Evolutionary conservation across 805 yeast genomes (phyloP).

Genomic region (Kodamaea jinghongensis): DNA sequence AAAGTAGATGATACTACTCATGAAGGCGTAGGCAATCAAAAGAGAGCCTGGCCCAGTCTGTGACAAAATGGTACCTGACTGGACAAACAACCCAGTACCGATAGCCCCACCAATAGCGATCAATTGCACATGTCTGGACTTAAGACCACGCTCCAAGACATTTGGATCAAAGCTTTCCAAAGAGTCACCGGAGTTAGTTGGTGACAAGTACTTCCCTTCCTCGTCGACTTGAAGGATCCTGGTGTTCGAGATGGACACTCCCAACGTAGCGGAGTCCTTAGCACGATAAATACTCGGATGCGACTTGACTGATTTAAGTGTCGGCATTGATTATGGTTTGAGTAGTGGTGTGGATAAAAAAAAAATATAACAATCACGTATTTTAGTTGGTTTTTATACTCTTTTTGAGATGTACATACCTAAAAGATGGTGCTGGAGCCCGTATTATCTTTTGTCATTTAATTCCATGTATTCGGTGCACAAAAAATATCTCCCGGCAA

Average conservation of each 20-base stretch:
- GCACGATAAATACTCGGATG: conserved; percentile 25
- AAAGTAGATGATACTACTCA: conserved; percentile 21
- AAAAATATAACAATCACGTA: too few relatives aligned
- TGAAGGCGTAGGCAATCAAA: conserved; percentile 17
- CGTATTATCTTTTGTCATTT: too few relatives aligned
- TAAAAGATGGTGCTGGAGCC: too few relatives aligned
- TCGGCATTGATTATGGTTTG: too few relatives aligned
- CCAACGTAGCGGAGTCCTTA: conserved; percentile 20
- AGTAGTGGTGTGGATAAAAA: too few relatives aligned
- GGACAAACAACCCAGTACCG: conserved; percentile 24
- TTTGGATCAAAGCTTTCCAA: conserved; percentile 18
- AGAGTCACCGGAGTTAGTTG: conserved; percentile 16
- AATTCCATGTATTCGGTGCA: too few relatives aligned
- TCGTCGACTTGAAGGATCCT: conserved; percentile 25
- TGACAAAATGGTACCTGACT: conserved; percentile 21
- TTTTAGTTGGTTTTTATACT: too few relatives aligned
- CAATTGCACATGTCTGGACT: conserved; percentile 15
- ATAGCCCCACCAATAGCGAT: conserved; percentile 21
- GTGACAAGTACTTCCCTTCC: conserved; percentile 18
- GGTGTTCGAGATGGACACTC: conserved; percentile 28
- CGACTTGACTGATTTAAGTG: conserved; percentile 18
- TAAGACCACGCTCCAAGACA: conserved; percentile 13
- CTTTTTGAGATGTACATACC: too few relatives aligned
- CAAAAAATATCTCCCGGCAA: too few relatives aligned
- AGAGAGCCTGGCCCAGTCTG: conserved; percentile 18